Evolutionary conservation across 2,329 filamentous ascomycete species (phyloP).

Genomic region (Cladophialophora yegresii): DNA sequence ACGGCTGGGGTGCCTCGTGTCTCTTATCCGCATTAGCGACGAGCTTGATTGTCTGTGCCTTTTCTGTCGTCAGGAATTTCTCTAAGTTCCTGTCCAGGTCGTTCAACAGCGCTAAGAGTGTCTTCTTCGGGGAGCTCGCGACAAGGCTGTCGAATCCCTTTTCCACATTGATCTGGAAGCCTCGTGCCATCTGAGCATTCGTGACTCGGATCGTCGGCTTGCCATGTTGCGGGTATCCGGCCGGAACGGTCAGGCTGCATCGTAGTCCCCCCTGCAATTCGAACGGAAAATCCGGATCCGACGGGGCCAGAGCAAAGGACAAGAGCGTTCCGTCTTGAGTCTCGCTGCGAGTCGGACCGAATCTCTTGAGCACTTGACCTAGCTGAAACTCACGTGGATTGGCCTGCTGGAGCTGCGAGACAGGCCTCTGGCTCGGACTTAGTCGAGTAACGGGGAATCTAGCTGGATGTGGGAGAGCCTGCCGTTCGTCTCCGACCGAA

Average conservation of each 20-base stretch:
- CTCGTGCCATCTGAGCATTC: constrained; percentile 70
- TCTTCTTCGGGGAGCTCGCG: constrained; percentile 55
- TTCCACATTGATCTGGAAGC: constrained; percentile 75
- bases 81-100: constrained; percentile 73
- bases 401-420: constrained; percentile 63
- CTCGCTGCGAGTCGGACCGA: constrained; percentile 53
- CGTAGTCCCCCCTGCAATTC: constrained; percentile 66
- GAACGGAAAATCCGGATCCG: constrained; percentile 82
- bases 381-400: constrained; percentile 75
- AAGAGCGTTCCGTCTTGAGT: constrained; percentile 58
- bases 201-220: constrained; percentile 63
- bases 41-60: constrained; percentile 71
- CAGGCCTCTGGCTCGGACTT: constrained; percentile 59
- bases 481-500: constrained; percentile 8
- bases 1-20: constrained; percentile 8
- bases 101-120: constrained; percentile 67
- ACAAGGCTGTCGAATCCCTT: constrained; percentile 69
- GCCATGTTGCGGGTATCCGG: constrained; percentile 59
- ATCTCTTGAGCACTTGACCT: constrained; percentile 70
- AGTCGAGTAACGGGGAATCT: constrained; percentile 1
- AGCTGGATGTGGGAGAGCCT: constrained; percentile 23
- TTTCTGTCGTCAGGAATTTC: constrained; percentile 66
- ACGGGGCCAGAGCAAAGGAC: constrained; percentile 67
- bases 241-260: constrained; percentile 67
- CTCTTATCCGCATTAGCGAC: constrained; percentile 59